Evolutionary conservation across 345 rosid species (phyloP).

Genomic region (Brassica nigra): DNA sequence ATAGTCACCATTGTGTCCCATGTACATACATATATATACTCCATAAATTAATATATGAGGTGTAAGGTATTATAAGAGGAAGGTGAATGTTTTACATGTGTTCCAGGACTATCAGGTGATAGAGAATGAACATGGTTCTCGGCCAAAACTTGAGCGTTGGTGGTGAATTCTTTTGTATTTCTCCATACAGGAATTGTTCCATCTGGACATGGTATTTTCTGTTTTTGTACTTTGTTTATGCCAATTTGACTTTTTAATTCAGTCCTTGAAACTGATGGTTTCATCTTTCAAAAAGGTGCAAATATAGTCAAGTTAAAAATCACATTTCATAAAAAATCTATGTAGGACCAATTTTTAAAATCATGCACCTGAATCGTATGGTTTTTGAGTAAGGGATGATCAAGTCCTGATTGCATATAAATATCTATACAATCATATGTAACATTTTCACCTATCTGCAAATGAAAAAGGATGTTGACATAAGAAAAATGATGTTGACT

Average conservation of each 20-base stretch:
- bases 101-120: not conserved
- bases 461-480: not conserved
- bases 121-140: not conserved
- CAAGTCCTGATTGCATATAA: slow-evolving; percentile 27
- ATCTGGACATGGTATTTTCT: not conserved
- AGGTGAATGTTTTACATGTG: slow-evolving; percentile 1
- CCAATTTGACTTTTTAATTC: not conserved
- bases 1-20: not conserved
- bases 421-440: slow-evolving; percentile 27
- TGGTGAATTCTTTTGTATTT: not conserved
- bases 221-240: not conserved
- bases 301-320: not conserved
- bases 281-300: slow-evolving; percentile 1
- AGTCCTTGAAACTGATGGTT: slow-evolving; percentile 2
- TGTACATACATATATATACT: not conserved
- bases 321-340: not conserved
- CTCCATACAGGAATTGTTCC: slow-evolving; percentile 9
- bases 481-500: not conserved
- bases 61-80: not conserved
- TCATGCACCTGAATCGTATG: slow-evolving; percentile 13
- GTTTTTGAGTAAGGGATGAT: slow-evolving; percentile 20
- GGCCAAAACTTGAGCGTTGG: not conserved
- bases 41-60: not conserved
- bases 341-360: not conserved
- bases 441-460: slow-evolving; percentile 23